phyloP scores from a whole-genome alignment of 2,329 filamentous ascomycete species.

The Fusarium haematococcum region DNA sequence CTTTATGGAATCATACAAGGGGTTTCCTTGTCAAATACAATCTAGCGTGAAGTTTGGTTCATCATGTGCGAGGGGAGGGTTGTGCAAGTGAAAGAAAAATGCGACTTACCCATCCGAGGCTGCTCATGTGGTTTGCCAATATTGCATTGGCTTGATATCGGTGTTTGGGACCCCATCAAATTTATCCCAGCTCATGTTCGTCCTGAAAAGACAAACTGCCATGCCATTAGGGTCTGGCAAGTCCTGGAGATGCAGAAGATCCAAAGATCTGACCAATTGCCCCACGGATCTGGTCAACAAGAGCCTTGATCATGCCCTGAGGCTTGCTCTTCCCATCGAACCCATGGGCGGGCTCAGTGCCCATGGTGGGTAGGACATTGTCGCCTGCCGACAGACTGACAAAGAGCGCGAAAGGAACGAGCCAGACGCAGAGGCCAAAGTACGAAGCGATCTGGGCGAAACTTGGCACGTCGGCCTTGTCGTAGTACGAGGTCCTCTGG shows the following conservation, averaged over 20 bases:
- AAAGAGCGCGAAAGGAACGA: constrained; percentile 94
- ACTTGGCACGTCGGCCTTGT: constrained; percentile 74
- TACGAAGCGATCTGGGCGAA: constrained; percentile 97
- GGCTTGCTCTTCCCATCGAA: constrained; percentile 62
- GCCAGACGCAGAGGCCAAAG: constrained; percentile 96
- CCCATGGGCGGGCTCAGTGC: constrained; percentile 67
- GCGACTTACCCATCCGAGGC: constrained; percentile 10
- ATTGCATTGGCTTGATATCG: neutral
- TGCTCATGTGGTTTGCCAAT: rapidly evolving
- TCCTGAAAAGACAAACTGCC: neutral
- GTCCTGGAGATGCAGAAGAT: constrained; percentile 38
- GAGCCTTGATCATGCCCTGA: constrained; percentile 74
- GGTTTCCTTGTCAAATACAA: constrained; percentile 58
- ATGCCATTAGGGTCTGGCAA: constrained; percentile 38
- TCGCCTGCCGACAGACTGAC: constrained; percentile 94
- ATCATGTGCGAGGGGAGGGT: constrained; percentile 47
- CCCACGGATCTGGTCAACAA: constrained; percentile 69
- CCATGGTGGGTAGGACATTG: constrained; percentile 94
- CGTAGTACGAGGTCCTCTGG: constrained; percentile 71
- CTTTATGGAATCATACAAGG: constrained; percentile 51
- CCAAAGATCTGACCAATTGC: constrained; percentile 61
- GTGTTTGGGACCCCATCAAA: neutral
- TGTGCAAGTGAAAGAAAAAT: constrained; percentile 5
- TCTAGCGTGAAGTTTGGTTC: constrained; percentile 58
- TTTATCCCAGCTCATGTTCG: neutral